phyloP scores from a whole-genome alignment of 805 yeast species.

The Candida cerambycidarum region DNA sequence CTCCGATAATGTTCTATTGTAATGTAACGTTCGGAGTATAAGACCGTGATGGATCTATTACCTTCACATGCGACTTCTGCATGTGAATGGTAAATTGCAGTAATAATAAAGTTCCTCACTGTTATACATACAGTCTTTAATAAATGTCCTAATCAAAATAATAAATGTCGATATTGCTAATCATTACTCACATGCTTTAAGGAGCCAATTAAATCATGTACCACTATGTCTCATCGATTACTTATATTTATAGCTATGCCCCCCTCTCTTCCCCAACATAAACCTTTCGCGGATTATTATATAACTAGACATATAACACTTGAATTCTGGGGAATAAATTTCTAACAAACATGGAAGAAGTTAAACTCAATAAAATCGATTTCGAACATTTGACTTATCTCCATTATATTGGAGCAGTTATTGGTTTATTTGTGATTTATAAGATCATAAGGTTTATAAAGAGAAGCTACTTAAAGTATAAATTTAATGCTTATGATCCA shows the following conservation, averaged over 20 bases:
- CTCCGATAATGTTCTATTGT: too few relatives aligned
- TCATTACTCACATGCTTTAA: neutral
- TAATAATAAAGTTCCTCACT: too few relatives aligned
- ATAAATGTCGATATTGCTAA: neutral
- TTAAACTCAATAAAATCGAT: neutral
- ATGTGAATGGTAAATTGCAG: too few relatives aligned
- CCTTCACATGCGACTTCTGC: neutral
- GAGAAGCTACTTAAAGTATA: slow-evolving; percentile 10
- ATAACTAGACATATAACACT: neutral
- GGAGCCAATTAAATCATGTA: neutral
- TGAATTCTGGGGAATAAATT: neutral
- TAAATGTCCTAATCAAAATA: too few relatives aligned
- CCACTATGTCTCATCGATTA: too few relatives aligned
- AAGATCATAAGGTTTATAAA: slow-evolving; percentile 5
- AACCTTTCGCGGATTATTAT: too few relatives aligned
- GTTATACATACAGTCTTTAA: too few relatives aligned
- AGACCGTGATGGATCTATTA: too few relatives aligned
- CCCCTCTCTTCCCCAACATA: neutral
- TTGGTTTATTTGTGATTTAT: slow-evolving; percentile 2
- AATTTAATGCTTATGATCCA: slow-evolving; percentile 14
- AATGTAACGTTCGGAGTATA: neutral
- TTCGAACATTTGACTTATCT: slow-evolving; percentile 1
- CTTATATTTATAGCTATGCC: neutral
- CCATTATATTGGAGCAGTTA: neutral
- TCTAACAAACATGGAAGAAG: neutral